Conservation (phyloP, 192 early-diverging fungal species). For the Glomus cerebriforme region DNA sequence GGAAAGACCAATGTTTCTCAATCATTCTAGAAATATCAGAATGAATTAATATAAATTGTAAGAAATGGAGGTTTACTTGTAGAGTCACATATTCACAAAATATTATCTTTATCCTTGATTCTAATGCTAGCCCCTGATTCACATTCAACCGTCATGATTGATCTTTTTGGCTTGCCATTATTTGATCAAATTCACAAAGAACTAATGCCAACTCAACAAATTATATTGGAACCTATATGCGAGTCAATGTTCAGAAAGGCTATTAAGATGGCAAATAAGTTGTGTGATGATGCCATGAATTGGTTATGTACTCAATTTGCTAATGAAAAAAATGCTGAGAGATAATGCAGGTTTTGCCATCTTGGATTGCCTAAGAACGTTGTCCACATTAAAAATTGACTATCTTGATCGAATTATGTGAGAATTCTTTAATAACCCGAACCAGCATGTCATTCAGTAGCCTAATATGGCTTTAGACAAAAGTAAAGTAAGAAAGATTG, state of each 20-base stretch:
- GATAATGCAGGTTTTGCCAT: not conserved
- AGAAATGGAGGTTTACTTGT: conserved; percentile 2
- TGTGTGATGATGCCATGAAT: not conserved
- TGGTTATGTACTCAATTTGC: not conserved
- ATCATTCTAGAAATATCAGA: too few relatives aligned
- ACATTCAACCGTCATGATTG: not conserved
- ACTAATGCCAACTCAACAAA: conserved; percentile 3
- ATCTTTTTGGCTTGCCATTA: too few relatives aligned
- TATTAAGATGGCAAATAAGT: conserved; percentile 15
- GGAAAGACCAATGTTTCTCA: conserved; percentile 5
- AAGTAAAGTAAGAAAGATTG: too few relatives aligned
- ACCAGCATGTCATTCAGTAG: too few relatives aligned
- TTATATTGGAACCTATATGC: not conserved
- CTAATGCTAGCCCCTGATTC: conserved; percentile 7
- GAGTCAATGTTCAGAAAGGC: not conserved
- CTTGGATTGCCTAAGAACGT: not conserved
- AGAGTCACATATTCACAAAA: conserved; percentile 8
- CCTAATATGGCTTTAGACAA: too few relatives aligned
- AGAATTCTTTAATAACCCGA: too few relatives aligned
- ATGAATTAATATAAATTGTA: not conserved
- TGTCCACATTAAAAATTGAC: conserved; percentile 1
- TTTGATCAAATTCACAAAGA: conserved; percentile 21
- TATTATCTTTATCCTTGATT: conserved; percentile 24
- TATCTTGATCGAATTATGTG: too few relatives aligned
- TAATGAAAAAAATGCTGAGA: not conserved